A percentile compares a stretch with the other conserved stretches of the same genome.
Evolutionary conservation across 345 rosid genomes (phyloP).

Genomic region (Aegle marmelos): DNA sequence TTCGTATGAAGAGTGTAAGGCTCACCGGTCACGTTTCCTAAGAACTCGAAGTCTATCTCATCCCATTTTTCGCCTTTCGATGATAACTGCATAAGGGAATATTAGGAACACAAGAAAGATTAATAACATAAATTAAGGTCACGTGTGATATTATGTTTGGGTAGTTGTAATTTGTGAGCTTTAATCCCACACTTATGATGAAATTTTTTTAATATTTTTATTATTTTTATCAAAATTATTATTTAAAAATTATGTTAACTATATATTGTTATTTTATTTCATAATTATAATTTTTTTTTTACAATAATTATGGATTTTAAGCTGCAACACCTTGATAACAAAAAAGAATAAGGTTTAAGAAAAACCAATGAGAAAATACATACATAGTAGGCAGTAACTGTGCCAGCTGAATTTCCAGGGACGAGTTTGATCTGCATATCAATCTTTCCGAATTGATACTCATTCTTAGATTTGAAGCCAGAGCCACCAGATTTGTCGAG

Average conservation of each 20-base stretch:
- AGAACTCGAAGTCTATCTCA: conserved; percentile 74
- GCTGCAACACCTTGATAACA: too few relatives aligned
- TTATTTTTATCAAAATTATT: too few relatives aligned
- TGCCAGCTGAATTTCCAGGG: conserved; percentile 46
- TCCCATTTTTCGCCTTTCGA: conserved; percentile 58
- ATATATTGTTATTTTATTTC: too few relatives aligned
- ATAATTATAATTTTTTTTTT: too few relatives aligned
- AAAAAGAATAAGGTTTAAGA: neutral
- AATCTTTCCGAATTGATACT: conserved; percentile 31
- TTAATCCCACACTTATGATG: too few relatives aligned
- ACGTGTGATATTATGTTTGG: too few relatives aligned
- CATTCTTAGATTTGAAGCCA: conserved; percentile 35
- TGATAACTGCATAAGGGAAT: conserved; percentile 34
- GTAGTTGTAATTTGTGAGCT: too few relatives aligned
- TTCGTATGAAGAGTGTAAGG: conserved; percentile 71
- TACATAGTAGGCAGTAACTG: conserved; percentile 42
- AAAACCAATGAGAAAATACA: neutral
- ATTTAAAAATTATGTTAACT: too few relatives aligned
- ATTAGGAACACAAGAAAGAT: neutral
- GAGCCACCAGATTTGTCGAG: conserved; percentile 33
- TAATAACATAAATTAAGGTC: neutral
- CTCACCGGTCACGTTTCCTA: conserved; percentile 62
- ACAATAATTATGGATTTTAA: too few relatives aligned
- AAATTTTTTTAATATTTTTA: too few relatives aligned
- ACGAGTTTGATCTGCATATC: conserved; percentile 41